phyloP scores from a whole-genome alignment of 805 yeast species.

The Saturnispora diversa region DNA sequence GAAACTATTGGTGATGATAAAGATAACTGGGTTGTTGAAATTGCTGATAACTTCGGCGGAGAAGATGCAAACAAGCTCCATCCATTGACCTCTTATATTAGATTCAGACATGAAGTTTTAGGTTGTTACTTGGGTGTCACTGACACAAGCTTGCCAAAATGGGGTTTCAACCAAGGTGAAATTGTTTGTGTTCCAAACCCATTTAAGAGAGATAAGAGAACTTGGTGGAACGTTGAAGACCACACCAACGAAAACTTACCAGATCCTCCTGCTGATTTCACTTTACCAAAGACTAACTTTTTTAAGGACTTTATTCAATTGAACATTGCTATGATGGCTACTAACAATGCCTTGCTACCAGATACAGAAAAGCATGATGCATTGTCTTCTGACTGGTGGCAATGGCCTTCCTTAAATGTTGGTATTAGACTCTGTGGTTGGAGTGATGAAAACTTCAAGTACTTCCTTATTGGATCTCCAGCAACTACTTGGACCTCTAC shows the following conservation, averaged over 20 bases:
- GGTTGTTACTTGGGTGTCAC: slow-evolving; percentile 77
- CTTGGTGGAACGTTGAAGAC: slow-evolving; percentile 83
- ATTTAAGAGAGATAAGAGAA: slow-evolving; percentile 67
- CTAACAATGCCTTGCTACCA: slow-evolving; percentile 74
- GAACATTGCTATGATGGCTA: slow-evolving; percentile 82
- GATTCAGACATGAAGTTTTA: slow-evolving; percentile 52
- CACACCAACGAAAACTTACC: slow-evolving; percentile 56
- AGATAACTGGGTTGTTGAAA: slow-evolving; percentile 87
- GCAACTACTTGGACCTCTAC: slow-evolving; percentile 73
- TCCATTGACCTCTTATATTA: slow-evolving; percentile 68
- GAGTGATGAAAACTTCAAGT: slow-evolving; percentile 51
- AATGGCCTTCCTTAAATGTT: slow-evolving; percentile 75
- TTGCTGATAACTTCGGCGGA: slow-evolving; percentile 52
- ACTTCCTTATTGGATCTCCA: slow-evolving; percentile 68
- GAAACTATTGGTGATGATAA: slow-evolving; percentile 63
- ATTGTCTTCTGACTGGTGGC: slow-evolving; percentile 71
- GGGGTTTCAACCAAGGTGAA: slow-evolving; percentile 88
- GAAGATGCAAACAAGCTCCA: slow-evolving; percentile 50
- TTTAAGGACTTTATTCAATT: slow-evolving; percentile 68
- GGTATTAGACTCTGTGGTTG: slow-evolving; percentile 76
- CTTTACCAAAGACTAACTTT: slow-evolving; percentile 67
- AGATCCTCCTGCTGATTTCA: slow-evolving; percentile 50
- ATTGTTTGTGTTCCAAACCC: slow-evolving; percentile 69
- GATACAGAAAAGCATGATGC: slow-evolving; percentile 68
- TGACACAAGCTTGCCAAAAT: slow-evolving; percentile 58